Evolutionary conservation across 2,329 filamentous ascomycete species (phyloP).

Genomic region (Conoideocrella luteorostrata): DNA sequence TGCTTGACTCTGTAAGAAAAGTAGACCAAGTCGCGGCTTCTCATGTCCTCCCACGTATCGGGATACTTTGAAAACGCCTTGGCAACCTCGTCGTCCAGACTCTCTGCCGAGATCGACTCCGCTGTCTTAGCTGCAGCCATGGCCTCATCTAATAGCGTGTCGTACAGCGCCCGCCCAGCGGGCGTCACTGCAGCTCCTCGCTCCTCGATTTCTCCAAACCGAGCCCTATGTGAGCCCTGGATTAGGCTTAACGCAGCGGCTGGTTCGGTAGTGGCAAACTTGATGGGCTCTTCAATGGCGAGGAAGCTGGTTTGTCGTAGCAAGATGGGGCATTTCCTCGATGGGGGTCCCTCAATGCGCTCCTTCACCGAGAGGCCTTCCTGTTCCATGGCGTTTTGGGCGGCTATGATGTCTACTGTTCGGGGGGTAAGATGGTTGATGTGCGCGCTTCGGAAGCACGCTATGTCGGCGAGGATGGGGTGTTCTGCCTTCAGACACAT

Average conservation of each 20-base stretch:
- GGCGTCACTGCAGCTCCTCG: constrained; percentile 43
- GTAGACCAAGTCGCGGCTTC: constrained; percentile 30
- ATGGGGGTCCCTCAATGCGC: constrained; percentile 44
- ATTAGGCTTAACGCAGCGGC: constrained; percentile 16
- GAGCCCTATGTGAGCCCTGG: constrained; percentile 37
- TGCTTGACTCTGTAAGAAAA: constrained; percentile 24
- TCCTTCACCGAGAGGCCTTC: constrained; percentile 38
- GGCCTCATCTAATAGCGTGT: constrained; percentile 30
- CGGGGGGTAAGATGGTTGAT: constrained; percentile 49
- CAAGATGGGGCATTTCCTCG: constrained; percentile 36
- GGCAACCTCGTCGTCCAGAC: constrained; percentile 17
- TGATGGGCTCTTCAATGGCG: constrained; percentile 41
- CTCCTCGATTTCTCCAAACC: constrained; percentile 49
- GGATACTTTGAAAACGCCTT: constrained; percentile 31
- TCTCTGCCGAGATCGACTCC: background rate
- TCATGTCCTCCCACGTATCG: constrained; percentile 33
- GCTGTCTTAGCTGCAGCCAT: constrained; percentile 12
- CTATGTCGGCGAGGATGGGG: constrained; percentile 43
- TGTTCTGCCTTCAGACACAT: constrained; percentile 33
- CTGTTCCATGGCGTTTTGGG: constrained; percentile 35
- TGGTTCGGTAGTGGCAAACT: constrained; percentile 25
- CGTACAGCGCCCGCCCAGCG: constrained; percentile 38
- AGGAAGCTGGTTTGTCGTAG: constrained; percentile 48
- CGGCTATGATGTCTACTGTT: constrained; percentile 40
- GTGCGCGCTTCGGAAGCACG: constrained; percentile 34